These are phyloP conservation scores for Asclepias syriaca DNA, from an alignment of 257 asterid species.

Conservation along the genomic window DNA sequence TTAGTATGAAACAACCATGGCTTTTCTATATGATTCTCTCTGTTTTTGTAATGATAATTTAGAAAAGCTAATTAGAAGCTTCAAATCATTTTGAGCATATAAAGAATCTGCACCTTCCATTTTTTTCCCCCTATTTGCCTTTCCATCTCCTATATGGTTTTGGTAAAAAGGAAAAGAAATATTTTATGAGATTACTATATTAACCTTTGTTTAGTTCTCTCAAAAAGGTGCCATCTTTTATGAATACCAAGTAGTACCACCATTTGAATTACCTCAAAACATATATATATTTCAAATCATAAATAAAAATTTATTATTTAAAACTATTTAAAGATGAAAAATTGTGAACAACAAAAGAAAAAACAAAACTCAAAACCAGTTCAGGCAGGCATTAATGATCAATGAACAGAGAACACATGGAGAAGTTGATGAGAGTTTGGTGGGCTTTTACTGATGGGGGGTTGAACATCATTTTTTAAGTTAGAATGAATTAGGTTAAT, in stretches of 20 bases:
- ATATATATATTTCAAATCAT: too few relatives aligned
- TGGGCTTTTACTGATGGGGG: constrained; percentile 11
- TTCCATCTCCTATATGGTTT: background rate
- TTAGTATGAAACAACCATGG: constrained; percentile 19
- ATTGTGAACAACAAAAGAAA: background rate
- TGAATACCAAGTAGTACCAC: too few relatives aligned
- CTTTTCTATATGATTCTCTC: constrained; percentile 14
- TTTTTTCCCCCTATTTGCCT: background rate
- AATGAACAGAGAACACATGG: constrained; percentile 11
- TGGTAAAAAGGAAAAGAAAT: background rate
- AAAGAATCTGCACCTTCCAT: constrained; percentile 7
- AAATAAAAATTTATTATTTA: too few relatives aligned
- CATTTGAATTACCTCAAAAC: too few relatives aligned
- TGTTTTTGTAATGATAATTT: constrained; percentile 28
- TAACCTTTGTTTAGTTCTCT: constrained; percentile 9
- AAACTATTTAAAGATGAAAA: background rate
- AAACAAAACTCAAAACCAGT: constrained; percentile 7
- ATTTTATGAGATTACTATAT: constrained; percentile 1
- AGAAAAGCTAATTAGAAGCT: constrained; percentile 24
- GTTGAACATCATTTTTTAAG: background rate
- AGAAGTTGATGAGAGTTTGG: constrained; percentile 4
- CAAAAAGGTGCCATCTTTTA: background rate
- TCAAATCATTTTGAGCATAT: background rate
- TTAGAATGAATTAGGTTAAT: background rate
- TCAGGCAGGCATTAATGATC: constrained; percentile 18